A percentile compares a stretch with the other conserved stretches of the same genome.
These are phyloP conservation scores for Pholiota microspora DNA, from an alignment of 768 basidiomycete genomes.

Conservation along the genomic window DNA sequence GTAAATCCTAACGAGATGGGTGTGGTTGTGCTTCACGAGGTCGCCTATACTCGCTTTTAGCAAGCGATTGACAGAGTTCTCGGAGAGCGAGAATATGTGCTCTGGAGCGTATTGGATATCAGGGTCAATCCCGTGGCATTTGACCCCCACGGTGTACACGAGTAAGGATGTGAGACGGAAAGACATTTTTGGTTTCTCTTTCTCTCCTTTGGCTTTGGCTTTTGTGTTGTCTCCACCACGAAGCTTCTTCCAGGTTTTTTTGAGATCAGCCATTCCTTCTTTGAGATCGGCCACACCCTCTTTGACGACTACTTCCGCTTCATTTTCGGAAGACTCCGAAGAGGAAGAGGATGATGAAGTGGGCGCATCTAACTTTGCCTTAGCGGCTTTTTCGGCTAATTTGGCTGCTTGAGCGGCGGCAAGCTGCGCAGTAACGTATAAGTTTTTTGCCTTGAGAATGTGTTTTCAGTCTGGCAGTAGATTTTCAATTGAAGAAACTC, in stretches of 20 bases:
- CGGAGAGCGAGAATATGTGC: slow-evolving; percentile 92
- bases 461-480: background rate
- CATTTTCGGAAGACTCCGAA: slow-evolving; percentile 20
- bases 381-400: slow-evolving; percentile 44
- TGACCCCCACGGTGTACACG: slow-evolving; percentile 95
- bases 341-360: slow-evolving; percentile 31
- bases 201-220: slow-evolving; percentile 5
- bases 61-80: slow-evolving; percentile 77
- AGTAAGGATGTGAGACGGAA: slow-evolving; percentile 70
- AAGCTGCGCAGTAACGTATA: slow-evolving; percentile 73
- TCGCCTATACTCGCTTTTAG: slow-evolving; percentile 63
- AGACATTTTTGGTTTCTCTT: slow-evolving; percentile 71
- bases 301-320: slow-evolving; percentile 17
- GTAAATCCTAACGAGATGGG: slow-evolving; percentile 85
- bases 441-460: slow-evolving; percentile 83
- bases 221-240: slow-evolving; percentile 17
- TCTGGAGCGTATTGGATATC: slow-evolving; percentile 82
- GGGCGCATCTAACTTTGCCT: slow-evolving; percentile 49
- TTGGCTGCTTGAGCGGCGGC: slow-evolving; percentile 64
- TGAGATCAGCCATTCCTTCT: slow-evolving; percentile 19
- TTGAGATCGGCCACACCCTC: slow-evolving; percentile 19
- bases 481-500: background rate
- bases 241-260: slow-evolving; percentile 25
- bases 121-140: slow-evolving; percentile 91
- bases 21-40: slow-evolving; percentile 87